Evolutionary conservation across 192 early-diverging fungal genomes (phyloP).

Genomic region (Backusella circina): DNA sequence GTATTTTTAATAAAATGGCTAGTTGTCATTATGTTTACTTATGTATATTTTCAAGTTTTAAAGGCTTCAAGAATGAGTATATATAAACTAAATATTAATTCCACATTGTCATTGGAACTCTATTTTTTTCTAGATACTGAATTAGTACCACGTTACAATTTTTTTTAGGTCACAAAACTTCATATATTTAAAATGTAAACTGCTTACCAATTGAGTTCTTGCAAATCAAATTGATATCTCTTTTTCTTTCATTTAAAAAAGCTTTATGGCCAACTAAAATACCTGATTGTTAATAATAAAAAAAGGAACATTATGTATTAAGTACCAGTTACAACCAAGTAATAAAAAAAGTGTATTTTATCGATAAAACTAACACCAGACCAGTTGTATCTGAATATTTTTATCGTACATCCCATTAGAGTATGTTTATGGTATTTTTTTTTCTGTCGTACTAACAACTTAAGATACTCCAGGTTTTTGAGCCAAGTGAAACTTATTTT

Average conservation of each 20-base stretch:
- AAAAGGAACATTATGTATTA: no score
- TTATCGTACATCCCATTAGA: no score
- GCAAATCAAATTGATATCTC: no score
- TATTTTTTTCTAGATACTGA: not conserved
- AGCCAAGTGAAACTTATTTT: not conserved
- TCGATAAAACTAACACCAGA: no score
- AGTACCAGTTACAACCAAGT: no score
- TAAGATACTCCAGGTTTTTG: not conserved
- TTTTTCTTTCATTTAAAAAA: no score
- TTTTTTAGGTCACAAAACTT: not conserved
- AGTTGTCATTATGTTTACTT: not conserved
- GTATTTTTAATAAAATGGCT: not conserved
- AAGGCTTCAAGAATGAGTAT: not conserved
- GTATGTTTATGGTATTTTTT: no score
- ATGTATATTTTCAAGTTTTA: not conserved
- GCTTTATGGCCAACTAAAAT: no score
- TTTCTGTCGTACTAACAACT: not conserved
- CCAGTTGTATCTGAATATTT: no score
- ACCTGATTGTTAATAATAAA: no score
- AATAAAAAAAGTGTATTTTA: no score
- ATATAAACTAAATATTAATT: not conserved
- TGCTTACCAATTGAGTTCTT: not conserved
- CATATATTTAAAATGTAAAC: not conserved
- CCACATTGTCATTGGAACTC: not conserved
- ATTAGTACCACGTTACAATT: not conserved